Evolutionary conservation across 129 eudicot species (phyloP).

Genomic region (Solidago caesia): DNA sequence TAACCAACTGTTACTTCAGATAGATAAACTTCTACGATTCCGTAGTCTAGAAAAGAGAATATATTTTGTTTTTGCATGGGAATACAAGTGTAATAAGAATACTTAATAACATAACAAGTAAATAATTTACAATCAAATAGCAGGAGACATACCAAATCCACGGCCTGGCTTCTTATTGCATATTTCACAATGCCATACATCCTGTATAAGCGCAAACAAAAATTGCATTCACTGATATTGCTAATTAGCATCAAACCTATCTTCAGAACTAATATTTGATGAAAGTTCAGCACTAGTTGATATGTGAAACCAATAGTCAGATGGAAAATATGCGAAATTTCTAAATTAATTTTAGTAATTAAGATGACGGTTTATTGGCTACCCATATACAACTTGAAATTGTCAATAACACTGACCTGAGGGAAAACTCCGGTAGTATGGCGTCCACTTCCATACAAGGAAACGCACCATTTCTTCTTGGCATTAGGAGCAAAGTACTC

Average conservation of each 20-base stretch:
- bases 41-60: neutral
- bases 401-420: conserved; percentile 8
- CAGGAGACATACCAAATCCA: conserved; percentile 16
- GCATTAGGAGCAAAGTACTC: conserved; percentile 90
- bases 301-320: neutral
- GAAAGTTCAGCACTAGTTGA: neutral
- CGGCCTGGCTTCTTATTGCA: conserved; percentile 34
- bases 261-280: neutral
- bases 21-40: no score
- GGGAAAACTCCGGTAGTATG: conserved; percentile 34
- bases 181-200: conserved; percentile 29
- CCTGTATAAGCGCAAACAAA: conserved; percentile 17
- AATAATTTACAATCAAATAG: neutral
- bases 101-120: neutral
- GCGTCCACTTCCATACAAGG: conserved; percentile 85
- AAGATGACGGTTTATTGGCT: neutral
- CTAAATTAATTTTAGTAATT: neutral
- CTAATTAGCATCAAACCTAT: neutral
- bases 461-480: conserved; percentile 93
- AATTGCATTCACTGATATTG: neutral
- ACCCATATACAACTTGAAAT: neutral
- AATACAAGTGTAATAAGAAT: neutral
- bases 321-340: neutral
- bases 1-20: no score
- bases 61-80: neutral